Percentiles rank a stretch among this genome's conserved stretches.
Conservation (phyloP, 148 eudicot species). For the Cornus florida region DNA sequence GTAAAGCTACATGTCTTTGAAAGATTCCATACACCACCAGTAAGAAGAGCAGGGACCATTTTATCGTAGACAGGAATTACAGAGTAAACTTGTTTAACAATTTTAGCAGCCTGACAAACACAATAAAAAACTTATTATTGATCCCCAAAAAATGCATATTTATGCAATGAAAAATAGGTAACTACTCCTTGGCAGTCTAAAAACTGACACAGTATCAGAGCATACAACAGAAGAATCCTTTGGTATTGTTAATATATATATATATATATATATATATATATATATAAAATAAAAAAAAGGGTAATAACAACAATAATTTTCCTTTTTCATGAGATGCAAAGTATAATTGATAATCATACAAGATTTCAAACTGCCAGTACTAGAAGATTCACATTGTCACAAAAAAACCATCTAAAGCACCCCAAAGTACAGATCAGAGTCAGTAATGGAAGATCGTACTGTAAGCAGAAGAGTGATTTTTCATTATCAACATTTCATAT, state of each 20-base stretch:
- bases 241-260: not conserved
- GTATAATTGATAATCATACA: not conserved
- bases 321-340: not conserved
- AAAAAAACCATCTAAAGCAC: too few species aligned
- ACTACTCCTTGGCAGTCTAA: not conserved
- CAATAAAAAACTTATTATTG: slow-evolving; percentile 6
- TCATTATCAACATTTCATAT: not conserved
- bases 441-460: not conserved
- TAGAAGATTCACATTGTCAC: not conserved
- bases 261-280: too few species aligned
- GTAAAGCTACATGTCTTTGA: slow-evolving; percentile 70
- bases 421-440: not conserved
- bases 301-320: not conserved
- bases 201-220: not conserved
- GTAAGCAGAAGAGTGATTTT: not conserved
- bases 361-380: not conserved
- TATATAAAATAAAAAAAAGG: too few species aligned
- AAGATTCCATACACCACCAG: slow-evolving; percentile 79
- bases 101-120: slow-evolving; percentile 70
- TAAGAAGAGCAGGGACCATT: slow-evolving; percentile 73
- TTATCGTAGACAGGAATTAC: slow-evolving; percentile 85
- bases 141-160: slow-evolving; percentile 5
- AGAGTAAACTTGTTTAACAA: slow-evolving; percentile 91
- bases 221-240: not conserved
- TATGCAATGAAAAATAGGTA: not conserved